Evolutionary conservation across 2,329 filamentous ascomycete species (phyloP), one percentile per base, ranked within the genome.

Genomic region (Talaromyces funiculosus): DNA sequence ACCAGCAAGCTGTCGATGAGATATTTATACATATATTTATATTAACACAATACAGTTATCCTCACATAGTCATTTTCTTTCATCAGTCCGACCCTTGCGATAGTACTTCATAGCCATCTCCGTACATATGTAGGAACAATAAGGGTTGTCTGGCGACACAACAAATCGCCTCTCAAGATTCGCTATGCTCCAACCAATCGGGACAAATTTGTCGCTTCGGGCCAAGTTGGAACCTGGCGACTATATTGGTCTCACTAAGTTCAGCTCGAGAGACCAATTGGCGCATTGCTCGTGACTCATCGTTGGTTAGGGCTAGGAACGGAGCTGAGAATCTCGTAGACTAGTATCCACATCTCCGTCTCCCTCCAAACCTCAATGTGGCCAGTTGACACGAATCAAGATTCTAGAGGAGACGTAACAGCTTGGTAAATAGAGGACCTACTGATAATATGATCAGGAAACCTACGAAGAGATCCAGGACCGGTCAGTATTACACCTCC

Each of bases 121-220:
- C 4, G 20, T 43, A 43, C n/a, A n/a, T n/a, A n/a, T n/a, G n/a
- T n/a, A n/a, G n/a, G n/a, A n/a, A n/a, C n/a, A n/a, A n/a, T 22
- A 2, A 14, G 22, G 42, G 22, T 16, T 24, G 7, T 45, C 24
- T 45, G 24, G 20, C 37, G 37, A 43, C 12, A 22, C 53, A 43
- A 43, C 53, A 18, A 56, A 56, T 56, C 37, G 38, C 22, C 20
- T 43, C 33, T 16, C 16, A 24, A 56, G 53, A 10, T 40, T 56
- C 53, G 53, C 37, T 43, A 40, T n/a, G 22, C 14, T 14, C 31
- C 37, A n/a, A 42, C 53, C 53, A 56, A 56, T 56, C 53, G 16
- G 53, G 16, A 43, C 7, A 10, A 22, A 22, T 56, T 31, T 43
- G 12, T 56, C 37, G 53, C 53, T 56, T 43, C 12, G 18, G 16